A percentile compares a stretch with the other conserved stretches of the same genome.
Evolutionary conservation across 768 basidiomycete genomes (phyloP).

Genomic region (Crucibulum laeve): DNA sequence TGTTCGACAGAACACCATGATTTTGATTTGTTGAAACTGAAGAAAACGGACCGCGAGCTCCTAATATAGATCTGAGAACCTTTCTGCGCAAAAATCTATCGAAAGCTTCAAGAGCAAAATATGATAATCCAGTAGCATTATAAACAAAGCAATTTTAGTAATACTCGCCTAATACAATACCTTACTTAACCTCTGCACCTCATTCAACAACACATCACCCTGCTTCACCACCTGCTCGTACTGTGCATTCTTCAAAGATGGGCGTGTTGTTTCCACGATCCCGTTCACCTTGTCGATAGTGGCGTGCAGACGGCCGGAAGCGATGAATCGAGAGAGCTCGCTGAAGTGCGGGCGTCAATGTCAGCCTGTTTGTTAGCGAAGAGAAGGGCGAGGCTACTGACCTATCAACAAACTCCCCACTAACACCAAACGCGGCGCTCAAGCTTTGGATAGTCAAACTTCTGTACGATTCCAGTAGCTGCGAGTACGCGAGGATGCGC

Average conservation of each 20-base stretch:
- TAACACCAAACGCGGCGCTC: conserved; percentile 84
- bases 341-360: conserved; percentile 28
- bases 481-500: conserved; percentile 90
- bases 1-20: too few relatives aligned
- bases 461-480: conserved; percentile 88
- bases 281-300: conserved; percentile 95
- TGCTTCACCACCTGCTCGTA: conserved; percentile 93
- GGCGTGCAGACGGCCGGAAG: conserved; percentile 77
- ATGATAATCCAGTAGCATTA: too few relatives aligned
- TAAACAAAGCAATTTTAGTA: too few relatives aligned
- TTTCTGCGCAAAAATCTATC: too few relatives aligned
- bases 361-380: background rate
- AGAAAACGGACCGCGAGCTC: too few relatives aligned
- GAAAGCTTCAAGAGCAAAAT: too few relatives aligned
- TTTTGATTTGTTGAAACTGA: too few relatives aligned
- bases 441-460: conserved; percentile 87
- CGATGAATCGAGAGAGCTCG: conserved; percentile 90
- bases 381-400: conserved; percentile 28
- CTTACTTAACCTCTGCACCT: conserved; percentile 85
- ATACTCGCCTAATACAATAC: conserved; percentile 74
- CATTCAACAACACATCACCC: conserved; percentile 85
- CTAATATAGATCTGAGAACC: too few relatives aligned
- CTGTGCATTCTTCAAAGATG: conserved; percentile 66
- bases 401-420: conserved; percentile 83
- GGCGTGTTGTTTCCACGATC: conserved; percentile 86